Base-by-base conservation (phyloP, 2,329 filamentous ascomycete genomes). In the Calycina herbarum region DNA sequence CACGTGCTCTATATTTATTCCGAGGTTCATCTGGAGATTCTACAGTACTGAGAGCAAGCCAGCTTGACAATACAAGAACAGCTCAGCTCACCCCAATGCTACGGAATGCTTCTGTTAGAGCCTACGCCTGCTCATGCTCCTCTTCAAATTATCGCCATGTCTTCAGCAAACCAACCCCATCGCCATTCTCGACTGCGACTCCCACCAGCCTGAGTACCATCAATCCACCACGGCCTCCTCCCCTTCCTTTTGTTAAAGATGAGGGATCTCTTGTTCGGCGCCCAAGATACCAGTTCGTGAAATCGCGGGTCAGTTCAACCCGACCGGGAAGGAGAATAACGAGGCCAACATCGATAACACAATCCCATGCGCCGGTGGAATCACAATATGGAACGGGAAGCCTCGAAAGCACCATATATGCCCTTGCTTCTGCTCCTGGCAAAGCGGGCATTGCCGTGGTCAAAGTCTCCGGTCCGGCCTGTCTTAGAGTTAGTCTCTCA, bases 381-480 rank as follows among this genome's bases (percentile, higher is more conserved):
- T 45, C 42, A n/a, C 42, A 45, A 1, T 7, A 45, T 45, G 42
- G n/a, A 45, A 45, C 7, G 15, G 42, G 17, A 27, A n/a, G n/a
- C 20, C 45, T 51, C 45, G n/a, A 48, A 42, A 73, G 75, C 45
- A 98, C 94, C 1, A 96, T 99, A 62, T 98, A 96, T 77, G 95
- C 95, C 0, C 81, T 98, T 0, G 97, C 94, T 0, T 96, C 94
- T 0, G 93, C 92, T 0, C 82, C 90, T 11, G 95, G 94, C 1
- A 88, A 88, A 75, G 93, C 93, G 56, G 95, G 93, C 1, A 97
- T 99, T 76, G 94, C 94, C 1, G 89, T 98, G 42, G 88, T 98
- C 62, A 87, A 95, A 15, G 83, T 97, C 31, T 97, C 95, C 4
- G 95, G 95, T 0, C 85, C 91, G 33, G 86, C 88, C 57, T 94